Percentiles rank a stretch among this genome's conserved stretches.
These are phyloP conservation scores for Plasmopara muralis DNA, from an alignment of 352 stramenopile species.

Conservation along the genomic window DNA sequence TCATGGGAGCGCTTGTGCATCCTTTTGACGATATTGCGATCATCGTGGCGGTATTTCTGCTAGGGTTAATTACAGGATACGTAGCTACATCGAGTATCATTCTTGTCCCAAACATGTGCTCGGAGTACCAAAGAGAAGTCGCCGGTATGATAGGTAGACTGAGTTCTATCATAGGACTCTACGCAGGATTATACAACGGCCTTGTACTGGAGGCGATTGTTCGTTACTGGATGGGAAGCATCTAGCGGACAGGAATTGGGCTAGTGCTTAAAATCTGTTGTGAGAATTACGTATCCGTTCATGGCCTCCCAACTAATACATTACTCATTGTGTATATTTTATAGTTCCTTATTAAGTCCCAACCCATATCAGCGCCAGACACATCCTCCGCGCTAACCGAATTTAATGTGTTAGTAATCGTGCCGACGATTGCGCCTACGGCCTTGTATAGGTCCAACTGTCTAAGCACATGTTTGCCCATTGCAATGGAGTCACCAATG, in stretches of 20 bases:
- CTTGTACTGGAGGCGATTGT: slow-evolving; percentile 62
- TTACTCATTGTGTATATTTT: no score
- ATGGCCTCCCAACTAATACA: no score
- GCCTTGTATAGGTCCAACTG: no score
- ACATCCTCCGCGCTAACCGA: no score
- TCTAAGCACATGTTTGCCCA: no score
- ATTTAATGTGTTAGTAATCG: no score
- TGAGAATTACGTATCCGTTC: no score
- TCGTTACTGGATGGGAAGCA: slow-evolving; percentile 31
- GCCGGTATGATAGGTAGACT: slow-evolving; percentile 69
- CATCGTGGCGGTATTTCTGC: slow-evolving; percentile 43
- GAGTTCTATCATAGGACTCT: slow-evolving; percentile 67
- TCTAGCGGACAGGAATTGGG: neutral
- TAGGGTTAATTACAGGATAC: slow-evolving; percentile 69
- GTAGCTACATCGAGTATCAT: slow-evolving; percentile 77
- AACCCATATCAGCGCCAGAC: no score
- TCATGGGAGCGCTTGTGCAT: slow-evolving; percentile 46
- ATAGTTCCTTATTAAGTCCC: no score
- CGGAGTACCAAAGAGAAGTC: slow-evolving; percentile 71
- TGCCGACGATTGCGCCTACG: no score
- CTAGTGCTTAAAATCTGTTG: no score
- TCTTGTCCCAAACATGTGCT: slow-evolving; percentile 62
- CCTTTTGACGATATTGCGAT: slow-evolving; percentile 48
- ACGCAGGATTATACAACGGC: slow-evolving; percentile 67
- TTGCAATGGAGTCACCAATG: no score